Percentiles rank a stretch among this genome's conserved stretches.
Conservation (phyloP, 225 moss, liverwort and hornwort species). For the Neckera pumila region DNA sequence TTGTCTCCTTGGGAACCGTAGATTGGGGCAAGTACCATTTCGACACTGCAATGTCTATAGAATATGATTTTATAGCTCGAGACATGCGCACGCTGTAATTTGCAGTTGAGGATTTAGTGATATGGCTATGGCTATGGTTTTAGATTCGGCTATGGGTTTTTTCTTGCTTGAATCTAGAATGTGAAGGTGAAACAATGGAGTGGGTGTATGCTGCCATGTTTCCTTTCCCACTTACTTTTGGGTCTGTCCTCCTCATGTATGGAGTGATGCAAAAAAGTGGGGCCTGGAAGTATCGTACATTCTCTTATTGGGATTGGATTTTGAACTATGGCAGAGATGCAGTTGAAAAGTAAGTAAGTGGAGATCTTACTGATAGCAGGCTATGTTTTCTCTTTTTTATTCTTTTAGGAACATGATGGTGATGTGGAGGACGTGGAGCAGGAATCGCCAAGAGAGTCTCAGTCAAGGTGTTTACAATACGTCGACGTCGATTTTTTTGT, state of each 20-base stretch:
- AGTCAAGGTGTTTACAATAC: slow-evolving; percentile 18
- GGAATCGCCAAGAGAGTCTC: slow-evolving; percentile 21
- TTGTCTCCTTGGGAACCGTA: slow-evolving; percentile 1
- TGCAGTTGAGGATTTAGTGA: neutral
- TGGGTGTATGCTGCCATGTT: neutral
- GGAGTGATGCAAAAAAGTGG: neutral
- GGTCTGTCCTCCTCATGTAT: neutral
- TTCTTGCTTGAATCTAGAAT: neutral
- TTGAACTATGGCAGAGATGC: neutral
- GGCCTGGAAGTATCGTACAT: neutral
- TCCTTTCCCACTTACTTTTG: neutral
- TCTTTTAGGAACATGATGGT: slow-evolving; percentile 17
- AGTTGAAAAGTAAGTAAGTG: neutral
- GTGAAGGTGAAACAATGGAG: neutral
- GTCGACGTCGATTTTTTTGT: neutral
- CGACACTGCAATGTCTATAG: neutral
- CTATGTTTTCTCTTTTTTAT: neutral
- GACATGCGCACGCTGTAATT: neutral
- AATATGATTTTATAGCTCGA: neutral
- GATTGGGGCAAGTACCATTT: neutral
- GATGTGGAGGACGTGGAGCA: slow-evolving; percentile 32
- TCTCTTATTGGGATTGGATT: neutral
- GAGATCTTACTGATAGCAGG: neutral
- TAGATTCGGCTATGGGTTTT: neutral
- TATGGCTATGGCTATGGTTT: neutral